Percentiles rank a stretch among this genome's conserved stretches.
phyloP scores from a whole-genome alignment of 805 yeast genomes.

The Jamesozyma rosinii region DNA sequence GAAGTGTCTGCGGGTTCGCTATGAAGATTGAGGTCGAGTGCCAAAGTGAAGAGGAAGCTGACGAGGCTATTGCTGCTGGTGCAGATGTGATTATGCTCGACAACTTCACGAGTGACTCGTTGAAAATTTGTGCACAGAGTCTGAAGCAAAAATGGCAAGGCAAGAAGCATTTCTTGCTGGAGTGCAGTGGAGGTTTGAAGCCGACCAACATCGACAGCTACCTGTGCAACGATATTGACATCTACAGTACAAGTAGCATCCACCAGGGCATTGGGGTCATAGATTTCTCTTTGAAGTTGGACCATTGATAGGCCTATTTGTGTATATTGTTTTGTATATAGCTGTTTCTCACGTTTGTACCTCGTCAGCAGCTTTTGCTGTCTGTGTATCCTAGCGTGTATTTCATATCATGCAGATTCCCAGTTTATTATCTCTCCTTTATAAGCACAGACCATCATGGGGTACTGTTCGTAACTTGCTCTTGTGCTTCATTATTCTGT shows the following conservation, averaged over 20 bases:
- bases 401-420: too few relatives aligned
- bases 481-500: too few relatives aligned
- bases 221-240: slow-evolving; percentile 72
- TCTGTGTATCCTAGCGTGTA: too few relatives aligned
- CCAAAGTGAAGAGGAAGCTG: slow-evolving; percentile 74
- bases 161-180: slow-evolving; percentile 52
- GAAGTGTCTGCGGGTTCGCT: slow-evolving; percentile 78
- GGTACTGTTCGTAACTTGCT: too few relatives aligned
- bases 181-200: slow-evolving; percentile 88
- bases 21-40: slow-evolving; percentile 90
- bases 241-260: slow-evolving; percentile 81
- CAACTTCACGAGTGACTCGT: slow-evolving; percentile 61
- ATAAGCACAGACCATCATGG: too few relatives aligned
- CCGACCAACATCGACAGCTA: slow-evolving; percentile 54
- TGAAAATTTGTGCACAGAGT: slow-evolving; percentile 53
- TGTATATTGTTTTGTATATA: too few relatives aligned
- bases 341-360: too few relatives aligned
- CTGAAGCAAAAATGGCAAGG: slow-evolving; percentile 50
- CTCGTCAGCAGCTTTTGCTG: too few relatives aligned
- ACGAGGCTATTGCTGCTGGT: slow-evolving; percentile 88
- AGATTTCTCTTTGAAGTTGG: slow-evolving; percentile 71
- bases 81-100: slow-evolving; percentile 95
- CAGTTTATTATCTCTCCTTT: too few relatives aligned
- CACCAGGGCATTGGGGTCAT: slow-evolving; percentile 84
- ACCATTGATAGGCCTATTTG: too few relatives aligned